Evolutionary conservation across 345 rosid genomes (phyloP), one percentile per base, ranked within the genome.

Genomic region (Ailanthus altissimus): DNA sequence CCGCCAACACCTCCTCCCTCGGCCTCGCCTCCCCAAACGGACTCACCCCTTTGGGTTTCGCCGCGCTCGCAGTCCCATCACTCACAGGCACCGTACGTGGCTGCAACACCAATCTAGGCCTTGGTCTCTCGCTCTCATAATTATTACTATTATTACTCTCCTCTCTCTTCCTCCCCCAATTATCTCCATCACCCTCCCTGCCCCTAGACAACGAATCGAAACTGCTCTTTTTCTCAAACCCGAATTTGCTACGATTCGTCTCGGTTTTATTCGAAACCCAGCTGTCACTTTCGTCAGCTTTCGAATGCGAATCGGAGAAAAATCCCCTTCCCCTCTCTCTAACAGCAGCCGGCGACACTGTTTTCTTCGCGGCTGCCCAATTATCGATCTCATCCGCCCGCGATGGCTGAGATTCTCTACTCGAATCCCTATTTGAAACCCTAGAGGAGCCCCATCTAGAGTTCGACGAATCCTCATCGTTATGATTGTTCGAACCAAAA

Each of bases 21-120:
- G 99, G 99, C 80, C 99, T 92, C 0, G 99, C 99, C 8, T 85
- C 84, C 14, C 98, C 99, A 64, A 96, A 96, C 0, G 98, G 99
- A 66, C 79, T 96, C 9, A 81, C 79, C 25, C 89, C 93, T 79
- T 83, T 92, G 3, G 94, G 89, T 67, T 80, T 96, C 0, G 26
- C 78, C n/a, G 12, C 60, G 46, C 70, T 10, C 69, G 58, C 8
- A 36, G 68, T 16, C 59, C 82, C 81, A 18, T 75, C 83, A 13
- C 64, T 58, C 53, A 82, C 88, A 14, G 97, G 89, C 68, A 86
- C 70, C 0, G 88, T 84, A 13, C 98, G 89, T 0, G 97, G 97
- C 86, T 96, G 98, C 78, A 96, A 81, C 51, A 91, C 83, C 74
- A 96, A 87, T 83, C 81, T 92, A 28, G 98, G 98, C 81, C 94